These are phyloP conservation scores for Orbilia javanica DNA, from an alignment of 2,329 filamentous ascomycete species.

Conservation along the genomic window DNA sequence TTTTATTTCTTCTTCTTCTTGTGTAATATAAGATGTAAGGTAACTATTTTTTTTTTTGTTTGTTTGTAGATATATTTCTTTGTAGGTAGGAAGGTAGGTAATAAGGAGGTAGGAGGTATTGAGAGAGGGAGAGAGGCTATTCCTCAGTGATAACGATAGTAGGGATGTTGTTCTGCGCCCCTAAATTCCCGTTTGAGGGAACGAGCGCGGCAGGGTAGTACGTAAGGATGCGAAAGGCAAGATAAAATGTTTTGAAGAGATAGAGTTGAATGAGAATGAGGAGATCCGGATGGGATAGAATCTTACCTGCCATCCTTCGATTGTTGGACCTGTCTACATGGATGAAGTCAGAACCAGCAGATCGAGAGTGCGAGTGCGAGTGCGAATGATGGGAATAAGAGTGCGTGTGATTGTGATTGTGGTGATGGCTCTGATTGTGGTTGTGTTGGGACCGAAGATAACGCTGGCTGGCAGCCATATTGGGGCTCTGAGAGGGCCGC, in stretches of 20 bases:
- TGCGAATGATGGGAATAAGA: too few relatives aligned
- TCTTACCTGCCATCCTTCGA: conserved; percentile 59
- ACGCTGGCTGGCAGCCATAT: conserved; percentile 6
- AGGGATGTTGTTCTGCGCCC: neutral
- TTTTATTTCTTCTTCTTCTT: too few relatives aligned
- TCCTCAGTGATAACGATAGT: conserved; percentile 15
- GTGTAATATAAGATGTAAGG: neutral
- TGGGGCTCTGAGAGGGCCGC: neutral
- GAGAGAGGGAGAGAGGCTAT: too few relatives aligned
- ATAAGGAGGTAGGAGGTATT: too few relatives aligned
- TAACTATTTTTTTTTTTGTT: conserved; percentile 1
- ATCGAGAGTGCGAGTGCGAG: conserved; percentile 28
- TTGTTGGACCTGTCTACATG: conserved; percentile 59
- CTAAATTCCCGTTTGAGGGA: conserved; percentile 18
- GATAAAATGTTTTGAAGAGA: conserved; percentile 52
- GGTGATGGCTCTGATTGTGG: too few relatives aligned
- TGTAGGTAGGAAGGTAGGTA: neutral
- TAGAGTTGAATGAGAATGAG: conserved; percentile 50
- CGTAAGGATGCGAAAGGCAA: conserved; percentile 37
- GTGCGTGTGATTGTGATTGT: neutral
- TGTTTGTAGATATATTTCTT: neutral
- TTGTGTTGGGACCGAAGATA: conserved; percentile 17
- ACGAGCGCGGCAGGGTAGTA: conserved; percentile 11
- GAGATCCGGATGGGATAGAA: conserved; percentile 46
- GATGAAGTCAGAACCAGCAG: conserved; percentile 54